Evolutionary conservation across 2,329 filamentous ascomycete species (phyloP), one percentile per base, ranked within the genome.

Genomic region (Sodiomyces alkalinus): DNA sequence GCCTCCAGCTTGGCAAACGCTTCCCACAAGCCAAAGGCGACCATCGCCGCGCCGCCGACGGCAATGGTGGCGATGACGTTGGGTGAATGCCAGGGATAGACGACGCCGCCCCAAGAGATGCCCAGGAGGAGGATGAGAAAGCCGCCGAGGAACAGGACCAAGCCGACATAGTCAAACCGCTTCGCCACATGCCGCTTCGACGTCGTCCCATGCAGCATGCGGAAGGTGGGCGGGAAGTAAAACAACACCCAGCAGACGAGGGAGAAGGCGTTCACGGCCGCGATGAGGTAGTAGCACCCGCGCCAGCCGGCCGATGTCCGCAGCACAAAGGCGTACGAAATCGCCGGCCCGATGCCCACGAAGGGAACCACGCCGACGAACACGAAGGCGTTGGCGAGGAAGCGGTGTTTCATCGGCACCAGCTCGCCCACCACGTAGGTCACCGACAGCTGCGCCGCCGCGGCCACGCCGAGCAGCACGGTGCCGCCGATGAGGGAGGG

Each of bases 71-170:
- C 46, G 1, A 49, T 48, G 1, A 52, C 53, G n/a, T 45, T 51
- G n/a, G n/a, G n/a, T n/a, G n/a, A n/a, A n/a, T n/a, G n/a, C 56
- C 56, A 60, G 3, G 55, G 47, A 35, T 58, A 58, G 22, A 55
- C 46, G 27, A 38, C 42, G 12, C 56, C 56, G 12, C 56, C 57
- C 43, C 55, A 62, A 15, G 55, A 58, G 30, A 64, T 45, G 5
- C 58, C 59, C 36, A 64, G 55, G 7, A 64, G 43, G 30, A 63
- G 52, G 1, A 62, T 43, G 5, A 53, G 54, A 3, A 60, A 51
- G 4, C 58, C 57, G 5, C 49, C 49, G 7, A 53, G 55, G 46
- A 54, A 63, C 20, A 64, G 46, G 37, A 59, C 49, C 19, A 60
- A 53, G 4, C 60, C 60, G 19, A 57, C 27, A 39, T n/a, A n/a